phyloP scores from a whole-genome alignment of 179 eudicot genomes.

The Actinidia arguta region DNA sequence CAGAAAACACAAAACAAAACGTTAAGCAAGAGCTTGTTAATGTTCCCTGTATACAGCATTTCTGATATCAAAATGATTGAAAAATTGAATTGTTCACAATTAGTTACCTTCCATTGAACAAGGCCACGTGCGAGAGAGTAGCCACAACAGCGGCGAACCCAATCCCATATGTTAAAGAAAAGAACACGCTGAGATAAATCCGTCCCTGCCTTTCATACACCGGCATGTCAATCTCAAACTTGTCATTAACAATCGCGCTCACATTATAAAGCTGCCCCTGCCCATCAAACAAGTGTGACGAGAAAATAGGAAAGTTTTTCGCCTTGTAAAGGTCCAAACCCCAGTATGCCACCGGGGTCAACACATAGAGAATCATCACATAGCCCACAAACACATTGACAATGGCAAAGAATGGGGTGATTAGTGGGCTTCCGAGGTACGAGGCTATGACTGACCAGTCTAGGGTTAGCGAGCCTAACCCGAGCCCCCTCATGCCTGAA shows the following conservation, averaged over 20 bases:
- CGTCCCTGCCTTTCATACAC: slow-evolving; percentile 54
- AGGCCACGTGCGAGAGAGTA: slow-evolving; percentile 56
- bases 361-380: slow-evolving; percentile 35
- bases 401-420: slow-evolving; percentile 68
- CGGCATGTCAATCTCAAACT: slow-evolving; percentile 59
- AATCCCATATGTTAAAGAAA: slow-evolving; percentile 63
- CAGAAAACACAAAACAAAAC: too few species aligned
- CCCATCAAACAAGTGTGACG: slow-evolving; percentile 46
- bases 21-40: too few species aligned
- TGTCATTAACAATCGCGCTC: slow-evolving; percentile 48
- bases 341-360: slow-evolving; percentile 68
- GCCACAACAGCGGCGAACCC: slow-evolving; percentile 69
- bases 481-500: slow-evolving; percentile 71
- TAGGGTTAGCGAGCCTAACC: slow-evolving; percentile 56
- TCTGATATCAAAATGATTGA: too few species aligned
- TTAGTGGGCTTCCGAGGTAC: slow-evolving; percentile 58
- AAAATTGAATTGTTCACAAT: not conserved
- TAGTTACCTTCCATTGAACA: slow-evolving; percentile 69
- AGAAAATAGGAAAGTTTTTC: slow-evolving; percentile 57
- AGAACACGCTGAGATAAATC: slow-evolving; percentile 56
- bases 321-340: slow-evolving; percentile 60
- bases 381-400: slow-evolving; percentile 62
- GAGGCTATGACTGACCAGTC: slow-evolving; percentile 72
- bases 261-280: slow-evolving; percentile 51
- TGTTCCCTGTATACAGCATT: too few species aligned